Percentiles rank a stretch among this genome's conserved stretches.
Conservation (phyloP, 306 rosid species). For the Malus sieversii region DNA sequence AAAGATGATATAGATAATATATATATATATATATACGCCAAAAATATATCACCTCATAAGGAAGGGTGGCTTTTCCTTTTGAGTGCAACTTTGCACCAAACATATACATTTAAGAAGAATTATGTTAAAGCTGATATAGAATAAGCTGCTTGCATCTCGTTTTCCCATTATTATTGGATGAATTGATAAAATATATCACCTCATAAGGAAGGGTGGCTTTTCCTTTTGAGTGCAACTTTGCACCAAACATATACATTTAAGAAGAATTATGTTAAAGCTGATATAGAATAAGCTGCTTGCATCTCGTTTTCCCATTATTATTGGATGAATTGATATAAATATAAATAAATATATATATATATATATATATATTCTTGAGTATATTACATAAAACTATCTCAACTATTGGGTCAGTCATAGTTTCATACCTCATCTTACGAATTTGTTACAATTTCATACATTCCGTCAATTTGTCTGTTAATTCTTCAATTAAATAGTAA, state of each 20-base stretch:
- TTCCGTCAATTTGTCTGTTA: too few species aligned
- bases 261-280: neutral
- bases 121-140: neutral
- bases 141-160: neutral
- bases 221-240: slow-evolving; percentile 7
- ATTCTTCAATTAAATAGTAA: too few species aligned
- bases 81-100: slow-evolving; percentile 19
- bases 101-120: neutral
- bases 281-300: neutral
- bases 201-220: neutral
- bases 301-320: neutral
- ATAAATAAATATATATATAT: too few species aligned
- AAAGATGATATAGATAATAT: too few species aligned
- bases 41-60: too few species aligned
- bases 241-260: neutral
- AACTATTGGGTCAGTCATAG: too few species aligned
- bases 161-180: neutral
- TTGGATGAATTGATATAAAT: neutral
- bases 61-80: neutral
- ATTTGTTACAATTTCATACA: too few species aligned
- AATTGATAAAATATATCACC: too few species aligned
- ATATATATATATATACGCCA: too few species aligned
- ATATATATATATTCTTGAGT: too few species aligned
- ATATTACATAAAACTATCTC: too few species aligned
- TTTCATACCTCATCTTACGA: too few species aligned